phyloP scores from a whole-genome alignment of 495 filamentous ascomycete genomes.

The Xylaria castorea region DNA sequence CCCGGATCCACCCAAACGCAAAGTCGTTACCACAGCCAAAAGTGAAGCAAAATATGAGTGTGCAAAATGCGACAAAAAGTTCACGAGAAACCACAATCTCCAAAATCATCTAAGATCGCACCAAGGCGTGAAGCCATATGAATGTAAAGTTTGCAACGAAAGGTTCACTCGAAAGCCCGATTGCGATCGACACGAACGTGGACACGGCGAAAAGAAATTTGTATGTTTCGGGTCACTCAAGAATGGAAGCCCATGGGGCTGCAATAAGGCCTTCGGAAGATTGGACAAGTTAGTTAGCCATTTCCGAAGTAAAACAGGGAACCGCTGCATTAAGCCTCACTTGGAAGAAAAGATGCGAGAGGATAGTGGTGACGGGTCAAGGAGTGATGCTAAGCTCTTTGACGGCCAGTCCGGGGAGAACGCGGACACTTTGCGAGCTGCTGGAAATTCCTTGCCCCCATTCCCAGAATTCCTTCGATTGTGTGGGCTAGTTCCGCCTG shows the following conservation, averaged over 20 bases:
- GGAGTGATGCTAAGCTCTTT: not conserved
- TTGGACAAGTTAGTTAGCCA: constrained; percentile 39
- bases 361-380: not conserved
- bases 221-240: constrained; percentile 32
- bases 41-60: constrained; percentile 44
- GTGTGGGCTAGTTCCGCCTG: not conserved
- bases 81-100: constrained; percentile 57
- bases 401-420: constrained; percentile 13
- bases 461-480: constrained; percentile 11
- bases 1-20: constrained; percentile 26
- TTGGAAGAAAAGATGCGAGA: constrained; percentile 20
- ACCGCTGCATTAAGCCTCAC: constrained; percentile 34
- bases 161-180: constrained; percentile 51
- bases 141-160: constrained; percentile 42
- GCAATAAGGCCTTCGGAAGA: constrained; percentile 35
- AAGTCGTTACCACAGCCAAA: not conserved
- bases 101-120: constrained; percentile 53
- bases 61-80: constrained; percentile 51
- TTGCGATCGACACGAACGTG: constrained; percentile 51
- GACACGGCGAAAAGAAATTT: constrained; percentile 52
- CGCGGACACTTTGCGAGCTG: constrained; percentile 3
- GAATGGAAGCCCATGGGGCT: constrained; percentile 36
- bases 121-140: constrained; percentile 51
- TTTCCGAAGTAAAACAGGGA: constrained; percentile 38
- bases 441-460: constrained; percentile 1